These are phyloP conservation scores for Chalciporus sp. DNA, from an alignment of 1,284 basidiomycete genomes.

Conservation along the genomic window DNA sequence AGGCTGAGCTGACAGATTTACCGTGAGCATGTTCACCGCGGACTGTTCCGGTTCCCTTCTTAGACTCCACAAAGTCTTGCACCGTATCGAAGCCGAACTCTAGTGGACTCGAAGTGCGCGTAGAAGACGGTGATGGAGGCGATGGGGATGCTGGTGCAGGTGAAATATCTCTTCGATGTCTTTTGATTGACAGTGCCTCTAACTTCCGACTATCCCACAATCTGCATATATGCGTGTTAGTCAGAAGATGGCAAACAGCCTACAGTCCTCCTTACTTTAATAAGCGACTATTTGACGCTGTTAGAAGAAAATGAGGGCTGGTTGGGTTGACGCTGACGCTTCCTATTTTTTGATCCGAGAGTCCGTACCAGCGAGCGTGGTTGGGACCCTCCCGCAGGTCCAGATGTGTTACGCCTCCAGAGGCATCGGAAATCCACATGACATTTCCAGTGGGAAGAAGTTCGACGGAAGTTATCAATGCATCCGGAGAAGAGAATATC, in stretches of 20 bases:
- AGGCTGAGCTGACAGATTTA: conserved; percentile 78
- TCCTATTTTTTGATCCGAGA: conserved; percentile 75
- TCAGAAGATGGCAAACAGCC: background rate
- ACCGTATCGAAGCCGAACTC: conserved; percentile 56
- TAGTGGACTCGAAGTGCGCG: conserved; percentile 26
- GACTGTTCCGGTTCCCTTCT: conserved; percentile 52
- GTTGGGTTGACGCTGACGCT: conserved; percentile 75
- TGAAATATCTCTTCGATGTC: conserved; percentile 21
- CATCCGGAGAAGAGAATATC: conserved; percentile 60
- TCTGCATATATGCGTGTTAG: conserved; percentile 38
- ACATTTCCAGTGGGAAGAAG: conserved; percentile 66
- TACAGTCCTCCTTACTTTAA: conserved; percentile 53
- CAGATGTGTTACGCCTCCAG: conserved; percentile 69
- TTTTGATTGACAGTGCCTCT: conserved; percentile 39
- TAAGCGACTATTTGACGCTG: conserved; percentile 70
- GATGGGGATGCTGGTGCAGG: conserved; percentile 25
- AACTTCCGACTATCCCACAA: conserved; percentile 79
- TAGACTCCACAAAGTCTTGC: conserved; percentile 48
- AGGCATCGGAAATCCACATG: conserved; percentile 77
- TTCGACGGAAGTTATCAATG: conserved; percentile 68
- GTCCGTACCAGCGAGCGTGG: conserved; percentile 58
- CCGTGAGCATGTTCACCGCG: conserved; percentile 68
- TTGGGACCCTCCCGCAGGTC: conserved; percentile 67
- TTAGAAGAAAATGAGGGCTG: conserved; percentile 64
- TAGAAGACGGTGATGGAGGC: conserved; percentile 24